Percentiles rank a stretch among this genome's conserved stretches.
Evolutionary conservation across 257 asterid genomes (phyloP).

Genomic region (Craterostigma plantagineum): DNA sequence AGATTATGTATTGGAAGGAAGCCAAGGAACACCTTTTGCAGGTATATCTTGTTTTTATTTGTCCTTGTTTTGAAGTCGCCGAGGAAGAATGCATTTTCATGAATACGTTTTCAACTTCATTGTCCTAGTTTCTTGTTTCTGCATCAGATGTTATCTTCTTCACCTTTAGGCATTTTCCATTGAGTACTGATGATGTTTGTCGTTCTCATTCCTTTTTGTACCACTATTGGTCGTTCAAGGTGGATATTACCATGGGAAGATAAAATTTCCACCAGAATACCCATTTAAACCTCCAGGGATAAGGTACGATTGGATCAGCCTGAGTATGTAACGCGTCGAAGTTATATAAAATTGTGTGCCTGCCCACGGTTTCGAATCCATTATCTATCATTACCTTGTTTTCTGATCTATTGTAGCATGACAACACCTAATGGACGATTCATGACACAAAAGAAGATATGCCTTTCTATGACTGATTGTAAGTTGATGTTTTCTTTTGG

Average conservation of each 20-base stretch:
- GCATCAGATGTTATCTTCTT: not conserved
- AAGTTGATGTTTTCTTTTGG: slow-evolving; percentile 14
- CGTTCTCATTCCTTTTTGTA: slow-evolving; percentile 7
- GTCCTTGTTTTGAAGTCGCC: slow-evolving; percentile 6
- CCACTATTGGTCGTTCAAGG: slow-evolving; percentile 23
- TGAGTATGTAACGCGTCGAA: slow-evolving; percentile 2
- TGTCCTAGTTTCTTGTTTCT: not conserved
- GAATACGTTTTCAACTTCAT: not conserved
- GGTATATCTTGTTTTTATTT: slow-evolving; percentile 34
- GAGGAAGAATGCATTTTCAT: slow-evolving; percentile 6
- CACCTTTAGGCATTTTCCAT: not conserved
- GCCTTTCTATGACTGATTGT: slow-evolving; percentile 93
- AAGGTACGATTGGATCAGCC: slow-evolving; percentile 19
- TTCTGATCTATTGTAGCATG: slow-evolving; percentile 76
- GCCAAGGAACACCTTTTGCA: slow-evolving; percentile 97
- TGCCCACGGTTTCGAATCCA: not conserved
- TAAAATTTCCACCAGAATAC: slow-evolving; percentile 93
- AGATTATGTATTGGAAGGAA: slow-evolving; percentile 99
- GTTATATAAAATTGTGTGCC: not conserved
- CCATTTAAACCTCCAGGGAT: slow-evolving; percentile 93
- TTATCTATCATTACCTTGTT: slow-evolving; percentile 6
- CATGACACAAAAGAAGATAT: slow-evolving; percentile 77
- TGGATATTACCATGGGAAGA: slow-evolving; percentile 92
- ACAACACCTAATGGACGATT: slow-evolving; percentile 80
- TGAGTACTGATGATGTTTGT: slow-evolving; percentile 4